These are phyloP conservation scores for Salisapilia sapeloensis DNA, from an alignment of 352 stramenopile species.

Conservation along the genomic window DNA sequence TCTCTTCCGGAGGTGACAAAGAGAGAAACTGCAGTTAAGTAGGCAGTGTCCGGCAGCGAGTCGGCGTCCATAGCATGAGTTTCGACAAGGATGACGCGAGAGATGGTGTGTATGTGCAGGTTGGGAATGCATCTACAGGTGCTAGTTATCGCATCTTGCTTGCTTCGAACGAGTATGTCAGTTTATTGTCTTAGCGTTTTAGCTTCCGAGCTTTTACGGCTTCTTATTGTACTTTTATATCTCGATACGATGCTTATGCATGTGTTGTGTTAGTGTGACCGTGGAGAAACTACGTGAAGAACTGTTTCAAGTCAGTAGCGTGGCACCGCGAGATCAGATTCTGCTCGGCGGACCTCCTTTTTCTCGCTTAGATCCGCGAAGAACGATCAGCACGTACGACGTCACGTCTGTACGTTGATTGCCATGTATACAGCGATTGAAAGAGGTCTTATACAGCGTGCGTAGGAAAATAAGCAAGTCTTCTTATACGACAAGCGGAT, in stretches of 20 bases:
- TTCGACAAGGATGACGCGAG: too few species aligned
- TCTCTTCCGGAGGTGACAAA: too few species aligned
- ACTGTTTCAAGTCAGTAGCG: conserved; percentile 28
- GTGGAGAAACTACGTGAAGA: conserved; percentile 55
- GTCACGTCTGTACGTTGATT: conserved; percentile 18
- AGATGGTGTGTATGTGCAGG: too few species aligned
- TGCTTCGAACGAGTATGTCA: conserved; percentile 25
- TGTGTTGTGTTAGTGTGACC: conserved; percentile 21
- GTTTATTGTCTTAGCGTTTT: neutral
- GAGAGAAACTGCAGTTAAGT: too few species aligned
- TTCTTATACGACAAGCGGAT: conserved; percentile 75
- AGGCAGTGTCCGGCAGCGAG: too few species aligned
- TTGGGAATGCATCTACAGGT: conserved; percentile 30
- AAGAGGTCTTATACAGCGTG: too few species aligned
- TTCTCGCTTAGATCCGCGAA: conserved; percentile 48
- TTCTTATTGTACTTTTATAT: neutral
- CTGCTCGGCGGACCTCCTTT: conserved; percentile 63
- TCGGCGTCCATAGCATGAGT: too few species aligned
- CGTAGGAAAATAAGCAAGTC: conserved; percentile 36
- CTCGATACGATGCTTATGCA: neutral
- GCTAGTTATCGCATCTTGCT: conserved; percentile 15
- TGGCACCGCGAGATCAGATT: conserved; percentile 60
- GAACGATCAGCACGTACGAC: conserved; percentile 47
- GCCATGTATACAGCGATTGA: too few species aligned
- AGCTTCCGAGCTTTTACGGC: neutral